Base-by-base conservation (phyloP, 1,284 basidiomycete genomes). In the Rhodofomes roseus region DNA sequence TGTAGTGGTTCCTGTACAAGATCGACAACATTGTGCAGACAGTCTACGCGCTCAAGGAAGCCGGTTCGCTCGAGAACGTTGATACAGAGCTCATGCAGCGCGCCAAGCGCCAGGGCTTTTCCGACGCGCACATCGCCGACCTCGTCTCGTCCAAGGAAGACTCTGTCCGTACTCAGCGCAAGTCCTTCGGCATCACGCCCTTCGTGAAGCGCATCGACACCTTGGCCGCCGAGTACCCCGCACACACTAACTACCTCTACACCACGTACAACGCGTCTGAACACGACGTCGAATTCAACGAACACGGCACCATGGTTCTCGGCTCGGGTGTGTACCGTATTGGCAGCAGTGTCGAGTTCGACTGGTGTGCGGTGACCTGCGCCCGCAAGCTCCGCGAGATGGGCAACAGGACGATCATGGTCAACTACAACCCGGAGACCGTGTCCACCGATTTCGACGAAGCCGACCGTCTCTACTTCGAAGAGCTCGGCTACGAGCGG, bases 191-290 rank as follows among this genome's bases (percentile, higher is more conserved):
- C 55, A 86, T 99, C 68, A 97, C 91, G 18, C 97, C 97, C 51
- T 99, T 96, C 76, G 97, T 99, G 73, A 99, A 99, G 79, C 93
- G 96, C 63, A 99, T 99, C 77, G 97, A 99, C 77, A 99, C 97
- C 3, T 87, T 99, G 62, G 97, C 96, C 34, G 97, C 97, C 64
- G 97, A 99, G 77, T 99, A 93, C 81, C 97, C 97, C 23, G 97
- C 97, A 3, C 90, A 97, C 77, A 99, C 97, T 70, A 99, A 99
- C 81, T 99, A 99, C 79, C 90, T 99, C 62, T 99, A 99, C 79
- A 99, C 97, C 43, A 98, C 97, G 20, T 99, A 99, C 84, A 98
- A 99, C 72, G 97, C 96, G 7, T 90, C 93, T 1, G 87, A 91
- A 62, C 97, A 99, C 71, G 97, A 99, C 72, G 90, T 99, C 70